Percentiles rank a stretch among this genome's conserved stretches.
Evolutionary conservation across 768 basidiomycete species (phyloP).

Genomic region (Pleurotus giganteus): DNA sequence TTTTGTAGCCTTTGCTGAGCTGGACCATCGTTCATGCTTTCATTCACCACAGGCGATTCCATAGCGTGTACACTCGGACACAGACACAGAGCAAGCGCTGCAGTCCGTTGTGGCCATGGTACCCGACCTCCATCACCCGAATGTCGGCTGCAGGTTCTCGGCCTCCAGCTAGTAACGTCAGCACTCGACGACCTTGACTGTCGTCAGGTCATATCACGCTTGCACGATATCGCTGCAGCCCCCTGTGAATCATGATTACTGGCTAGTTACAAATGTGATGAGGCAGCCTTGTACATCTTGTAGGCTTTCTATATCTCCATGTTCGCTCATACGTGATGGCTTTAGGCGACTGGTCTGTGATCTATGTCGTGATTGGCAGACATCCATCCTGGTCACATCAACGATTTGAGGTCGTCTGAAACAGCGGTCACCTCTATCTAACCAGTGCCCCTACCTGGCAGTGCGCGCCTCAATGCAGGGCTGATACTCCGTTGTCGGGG

Average conservation of each 20-base stretch:
- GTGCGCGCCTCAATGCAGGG: too few relatives aligned
- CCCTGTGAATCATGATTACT: background rate
- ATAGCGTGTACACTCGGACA: background rate
- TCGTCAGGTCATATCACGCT: background rate
- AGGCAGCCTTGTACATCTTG: too few relatives aligned
- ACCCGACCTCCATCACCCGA: background rate
- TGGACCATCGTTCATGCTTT: slow-evolving; percentile 1
- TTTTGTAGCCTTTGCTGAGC: slow-evolving; percentile 9
- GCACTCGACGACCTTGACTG: background rate
- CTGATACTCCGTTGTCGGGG: too few relatives aligned
- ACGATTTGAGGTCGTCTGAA: too few relatives aligned
- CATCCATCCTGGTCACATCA: too few relatives aligned
- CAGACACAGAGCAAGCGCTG: background rate
- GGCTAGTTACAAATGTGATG: background rate
- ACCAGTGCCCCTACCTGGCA: too few relatives aligned
- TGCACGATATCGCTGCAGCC: too few relatives aligned
- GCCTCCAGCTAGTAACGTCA: background rate
- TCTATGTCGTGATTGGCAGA: too few relatives aligned
- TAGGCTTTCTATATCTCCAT: too few relatives aligned
- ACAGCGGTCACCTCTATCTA: too few relatives aligned
- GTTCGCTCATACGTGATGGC: too few relatives aligned
- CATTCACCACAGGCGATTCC: slow-evolving; percentile 2
- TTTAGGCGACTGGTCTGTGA: too few relatives aligned
- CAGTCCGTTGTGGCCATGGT: background rate
- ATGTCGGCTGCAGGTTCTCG: background rate